Percentiles rank a stretch among this genome's conserved stretches.
These are phyloP conservation scores for Harringtonia aguacate DNA, from an alignment of 2,329 filamentous ascomycete species.

Conservation along the genomic window DNA sequence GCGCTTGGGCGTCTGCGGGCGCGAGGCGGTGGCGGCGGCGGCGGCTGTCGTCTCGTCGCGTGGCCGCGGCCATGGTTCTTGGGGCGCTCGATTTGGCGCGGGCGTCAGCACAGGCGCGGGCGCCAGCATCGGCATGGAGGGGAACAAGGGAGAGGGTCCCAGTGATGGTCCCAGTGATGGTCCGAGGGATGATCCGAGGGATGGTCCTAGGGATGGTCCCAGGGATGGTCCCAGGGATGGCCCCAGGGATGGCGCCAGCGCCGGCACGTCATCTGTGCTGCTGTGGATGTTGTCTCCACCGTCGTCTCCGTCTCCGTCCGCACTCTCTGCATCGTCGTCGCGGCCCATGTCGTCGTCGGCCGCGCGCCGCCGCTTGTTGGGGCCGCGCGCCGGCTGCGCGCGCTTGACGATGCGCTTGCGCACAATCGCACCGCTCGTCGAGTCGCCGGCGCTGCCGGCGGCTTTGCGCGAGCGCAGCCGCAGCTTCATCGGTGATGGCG, in stretches of 20 bases:
- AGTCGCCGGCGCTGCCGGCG: slow-evolving; percentile 16
- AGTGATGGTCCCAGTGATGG: too few species aligned
- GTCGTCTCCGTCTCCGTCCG: too few species aligned
- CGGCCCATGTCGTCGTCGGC: slow-evolving; percentile 34
- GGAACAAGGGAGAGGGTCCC: too few species aligned
- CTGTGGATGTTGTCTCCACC: not conserved
- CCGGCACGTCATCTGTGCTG: not conserved
- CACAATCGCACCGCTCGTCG: too few species aligned
- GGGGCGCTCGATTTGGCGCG: too few species aligned
- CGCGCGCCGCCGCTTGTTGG: slow-evolving; percentile 42
- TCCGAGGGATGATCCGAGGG: too few species aligned
- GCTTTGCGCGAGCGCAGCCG: slow-evolving; percentile 39
- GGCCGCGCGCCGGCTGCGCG: slow-evolving; percentile 27
- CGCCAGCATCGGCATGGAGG: too few species aligned
- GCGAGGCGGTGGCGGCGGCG: slow-evolving; percentile 10
- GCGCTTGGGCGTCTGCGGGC: slow-evolving; percentile 47
- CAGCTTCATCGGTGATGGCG: slow-evolving; percentile 40
- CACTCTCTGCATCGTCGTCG: slow-evolving; percentile 27
- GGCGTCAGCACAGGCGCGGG: too few species aligned
- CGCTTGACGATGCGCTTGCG: slow-evolving; percentile 44
- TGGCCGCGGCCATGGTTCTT: not conserved
- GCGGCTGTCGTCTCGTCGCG: too few species aligned
- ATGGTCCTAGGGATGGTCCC: too few species aligned
- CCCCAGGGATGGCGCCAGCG: too few species aligned
- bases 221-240: too few species aligned